Base-by-base conservation (phyloP, 2,329 filamentous ascomycete genomes). In the Colletotrichum camelliae region DNA sequence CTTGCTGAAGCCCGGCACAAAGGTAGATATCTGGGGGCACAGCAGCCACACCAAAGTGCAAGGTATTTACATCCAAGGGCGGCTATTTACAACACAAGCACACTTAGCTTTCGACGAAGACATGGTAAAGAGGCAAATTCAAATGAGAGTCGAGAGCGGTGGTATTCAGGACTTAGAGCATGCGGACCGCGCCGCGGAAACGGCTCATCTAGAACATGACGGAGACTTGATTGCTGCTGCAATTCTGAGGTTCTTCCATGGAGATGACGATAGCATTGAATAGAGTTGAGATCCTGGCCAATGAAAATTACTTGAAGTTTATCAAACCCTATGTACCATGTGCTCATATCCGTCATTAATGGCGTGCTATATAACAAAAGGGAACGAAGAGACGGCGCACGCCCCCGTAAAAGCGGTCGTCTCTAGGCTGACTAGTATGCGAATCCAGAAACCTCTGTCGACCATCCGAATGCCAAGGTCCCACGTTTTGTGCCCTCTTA, bases 71-170 rank as follows among this genome's bases (percentile, higher is more conserved):
- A 85, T 89, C 43, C 88, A 90, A 15, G 87, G 89, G 60, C 87
- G 89, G 27, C 85, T 95, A 24, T 93, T 97, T 72, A 93, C 94
- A 1, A 89, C 96, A 2, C 95, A 97, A 84, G 95, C 94, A 0
- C 95, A 97, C 81, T 91, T 95, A 2, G 95, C 96, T 75, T 96
- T 96, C 81, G 93, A 89, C 27, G 88, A 90, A 78, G 90, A 91
- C 33, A 95, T 96, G 81, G 90, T 95, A 69, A 87, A 85, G 64
- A 89, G 93, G 76, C 84, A 96, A 70, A 85, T 96, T 66, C 86
- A 89, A 77, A 86, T 88, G 79, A 87, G 94, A 76, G 87, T 93
- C 74, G 85, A 91, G 57, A 85, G 87, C 61, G 87, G 87, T 27
- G 93, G 93, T 0, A 88, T 95, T 9, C 91, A 94, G 78, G 88